Evolutionary conservation across 106 monocot species (phyloP).

Genomic region (Posidonia australis): DNA sequence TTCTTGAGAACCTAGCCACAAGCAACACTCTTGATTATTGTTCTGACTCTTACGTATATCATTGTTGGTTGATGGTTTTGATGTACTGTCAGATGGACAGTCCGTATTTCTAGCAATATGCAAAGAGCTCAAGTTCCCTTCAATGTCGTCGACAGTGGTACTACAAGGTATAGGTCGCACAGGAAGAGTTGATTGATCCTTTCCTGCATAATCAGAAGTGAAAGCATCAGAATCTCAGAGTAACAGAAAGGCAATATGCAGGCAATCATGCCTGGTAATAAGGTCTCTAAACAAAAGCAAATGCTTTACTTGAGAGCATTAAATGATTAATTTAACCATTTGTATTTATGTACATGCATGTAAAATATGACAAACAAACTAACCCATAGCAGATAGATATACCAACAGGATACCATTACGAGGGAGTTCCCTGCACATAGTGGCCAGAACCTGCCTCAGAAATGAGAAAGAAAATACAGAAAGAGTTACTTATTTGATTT

Average conservation of each 20-base stretch:
- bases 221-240: not conserved
- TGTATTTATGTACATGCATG: not conserved
- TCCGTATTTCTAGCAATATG: conserved; percentile 6
- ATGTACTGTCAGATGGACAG: conserved; percentile 11
- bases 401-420: conserved; percentile 69
- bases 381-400: conserved; percentile 85
- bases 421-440: conserved; percentile 83
- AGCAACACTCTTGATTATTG: conserved; percentile 17
- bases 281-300: not conserved
- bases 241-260: not conserved
- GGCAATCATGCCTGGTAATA: not conserved
- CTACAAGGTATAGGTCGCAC: conserved; percentile 19
- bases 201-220: conserved; percentile 23
- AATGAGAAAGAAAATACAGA: not conserved
- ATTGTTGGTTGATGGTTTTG: conserved; percentile 8
- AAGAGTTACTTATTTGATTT: not conserved
- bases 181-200: conserved; percentile 16
- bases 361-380: not conserved
- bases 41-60: conserved; percentile 5
- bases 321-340: too few species aligned
- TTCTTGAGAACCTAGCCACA: conserved; percentile 58
- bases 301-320: too few species aligned
- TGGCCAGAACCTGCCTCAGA: conserved; percentile 65
- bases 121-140: conserved; percentile 16
- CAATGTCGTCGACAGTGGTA: conserved; percentile 23